A percentile compares a stretch with the other conserved stretches of the same genome.
These are phyloP conservation scores for Alternaria sp. DNA, from an alignment of 2,329 filamentous ascomycete species.

Conservation along the genomic window DNA sequence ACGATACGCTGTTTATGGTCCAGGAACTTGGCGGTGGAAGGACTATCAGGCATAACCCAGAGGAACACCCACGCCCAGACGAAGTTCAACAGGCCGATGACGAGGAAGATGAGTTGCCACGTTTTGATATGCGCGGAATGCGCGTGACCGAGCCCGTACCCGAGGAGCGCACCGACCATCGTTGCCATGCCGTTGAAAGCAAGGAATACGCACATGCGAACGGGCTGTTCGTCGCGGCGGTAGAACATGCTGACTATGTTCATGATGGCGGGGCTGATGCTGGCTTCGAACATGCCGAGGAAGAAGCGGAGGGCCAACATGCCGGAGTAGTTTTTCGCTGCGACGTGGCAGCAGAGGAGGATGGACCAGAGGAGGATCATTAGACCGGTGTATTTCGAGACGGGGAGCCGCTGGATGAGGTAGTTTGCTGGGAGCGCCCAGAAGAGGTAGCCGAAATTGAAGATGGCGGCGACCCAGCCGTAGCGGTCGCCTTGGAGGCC, in stretches of 20 bases:
- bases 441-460: conserved; percentile 54
- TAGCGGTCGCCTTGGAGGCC: conserved; percentile 47
- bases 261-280: conserved; percentile 45
- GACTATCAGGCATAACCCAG: conserved; percentile 48
- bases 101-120: conserved; percentile 49
- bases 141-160: conserved; percentile 45
- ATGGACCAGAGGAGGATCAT: conserved; percentile 55
- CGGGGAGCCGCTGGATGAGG: conserved; percentile 46
- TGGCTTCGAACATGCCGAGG: conserved; percentile 48
- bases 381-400: conserved; percentile 45
- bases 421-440: conserved; percentile 51
- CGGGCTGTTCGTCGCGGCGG: conserved; percentile 44
- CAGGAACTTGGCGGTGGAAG: conserved; percentile 45
- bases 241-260: conserved; percentile 50
- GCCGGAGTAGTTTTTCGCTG: conserved; percentile 46
- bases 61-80: conserved; percentile 46
- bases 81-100: conserved; percentile 47
- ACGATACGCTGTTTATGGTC: conserved; percentile 49
- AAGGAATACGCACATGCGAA: conserved; percentile 55
- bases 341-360: conserved; percentile 52
- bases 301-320: conserved; percentile 44
- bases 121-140: conserved; percentile 31
- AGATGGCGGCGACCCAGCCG: conserved; percentile 51
- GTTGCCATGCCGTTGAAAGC: conserved; percentile 49
- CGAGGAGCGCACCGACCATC: conserved; percentile 46